Conservation (phyloP, 192 early-diverging fungal species). For the Coemansia sp. region DNA sequence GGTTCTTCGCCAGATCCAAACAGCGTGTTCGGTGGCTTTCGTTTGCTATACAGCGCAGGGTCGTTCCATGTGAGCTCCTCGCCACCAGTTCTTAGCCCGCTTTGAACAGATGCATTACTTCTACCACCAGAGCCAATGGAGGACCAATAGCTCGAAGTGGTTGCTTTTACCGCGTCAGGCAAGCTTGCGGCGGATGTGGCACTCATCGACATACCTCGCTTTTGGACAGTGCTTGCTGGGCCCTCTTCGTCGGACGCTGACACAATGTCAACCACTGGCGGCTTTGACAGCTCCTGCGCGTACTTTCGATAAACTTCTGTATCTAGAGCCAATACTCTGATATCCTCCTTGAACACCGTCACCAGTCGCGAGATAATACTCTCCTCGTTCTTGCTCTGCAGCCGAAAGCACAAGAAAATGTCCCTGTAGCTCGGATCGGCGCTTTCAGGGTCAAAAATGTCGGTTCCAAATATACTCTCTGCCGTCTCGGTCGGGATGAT, state of each 20-base stretch:
- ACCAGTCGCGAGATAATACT: slow-evolving; percentile 1
- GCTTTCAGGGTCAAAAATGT: slow-evolving; percentile 35
- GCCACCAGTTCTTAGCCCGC: not conserved
- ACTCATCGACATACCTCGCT: not conserved
- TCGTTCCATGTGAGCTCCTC: not conserved
- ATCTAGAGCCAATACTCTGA: slow-evolving; percentile 9
- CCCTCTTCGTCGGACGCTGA: slow-evolving; percentile 35
- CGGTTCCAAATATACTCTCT: slow-evolving; percentile 30
- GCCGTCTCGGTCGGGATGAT: slow-evolving; percentile 26
- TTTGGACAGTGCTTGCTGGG: not conserved
- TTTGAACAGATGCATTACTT: not conserved
- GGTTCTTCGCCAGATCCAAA: not conserved
- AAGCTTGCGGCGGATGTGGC: not conserved
- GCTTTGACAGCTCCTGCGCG: slow-evolving; percentile 27
- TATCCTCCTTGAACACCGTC: slow-evolving; percentile 7
- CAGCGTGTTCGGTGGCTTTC: slow-evolving; percentile 5
- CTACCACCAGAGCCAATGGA: not conserved
- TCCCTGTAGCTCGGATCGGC: slow-evolving; percentile 10
- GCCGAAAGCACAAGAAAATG: slow-evolving; percentile 25
- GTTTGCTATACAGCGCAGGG: slow-evolving; percentile 7
- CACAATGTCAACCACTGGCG: slow-evolving; percentile 34
- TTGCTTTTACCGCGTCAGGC: not conserved
- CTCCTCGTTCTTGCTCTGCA: slow-evolving; percentile 3
- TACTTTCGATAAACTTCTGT: slow-evolving; percentile 1
- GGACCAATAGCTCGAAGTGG: slow-evolving; percentile 18